Base-by-base conservation (phyloP, 805 yeast genomes). In the Komagataella mondaviorum region DNA sequence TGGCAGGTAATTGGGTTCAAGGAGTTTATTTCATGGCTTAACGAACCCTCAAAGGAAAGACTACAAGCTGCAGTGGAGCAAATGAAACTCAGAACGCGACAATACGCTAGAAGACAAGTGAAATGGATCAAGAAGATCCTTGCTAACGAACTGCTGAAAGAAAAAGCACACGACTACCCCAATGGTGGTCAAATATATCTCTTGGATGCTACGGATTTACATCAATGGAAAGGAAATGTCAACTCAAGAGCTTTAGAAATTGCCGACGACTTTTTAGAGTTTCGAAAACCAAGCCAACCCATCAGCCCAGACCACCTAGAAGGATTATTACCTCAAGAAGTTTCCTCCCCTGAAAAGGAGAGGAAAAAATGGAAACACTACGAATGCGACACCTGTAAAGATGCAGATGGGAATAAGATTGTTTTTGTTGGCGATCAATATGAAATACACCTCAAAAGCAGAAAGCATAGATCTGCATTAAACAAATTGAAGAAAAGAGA, bases 1-100 rank as follows among this genome's bases (percentile, higher is more conserved):
- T 89, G 89, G 89, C 98, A 93, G 67, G 96, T 87, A 1, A 87
- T 91, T 59, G 98, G 98, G 1, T 93, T 87, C 66, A 87, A 88
- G 62, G 96, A 88, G 60, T 88, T 88, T 60, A 60, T 87, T 44
- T 91, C 95, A 1, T 88, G 55, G 53, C 44, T 53, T 10, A 30
- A 48, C 47, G 23, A 44, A 16, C 39, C 23, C 17, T 12, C 7
- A 45, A 12, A 12, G 22, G 6, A 55, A 55, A 5, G 57, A 59
- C 4, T 75, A 50, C 61, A 61, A 3, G 69, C 66, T 3, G 80
- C 91, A 7, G 68, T 83, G 2, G 84, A 78, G 10, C 71, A 78
- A 39, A 93, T 93, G 98, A 90, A 91, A 62, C 67, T 78, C 0
- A 72, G 84, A 46, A 93, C 99, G 0, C 68, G 96, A 51, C 85